Evolutionary conservation across 2,329 filamentous ascomycete species (phyloP), one percentile per base, ranked within the genome.

Genomic region (Colletotrichum sp.): DNA sequence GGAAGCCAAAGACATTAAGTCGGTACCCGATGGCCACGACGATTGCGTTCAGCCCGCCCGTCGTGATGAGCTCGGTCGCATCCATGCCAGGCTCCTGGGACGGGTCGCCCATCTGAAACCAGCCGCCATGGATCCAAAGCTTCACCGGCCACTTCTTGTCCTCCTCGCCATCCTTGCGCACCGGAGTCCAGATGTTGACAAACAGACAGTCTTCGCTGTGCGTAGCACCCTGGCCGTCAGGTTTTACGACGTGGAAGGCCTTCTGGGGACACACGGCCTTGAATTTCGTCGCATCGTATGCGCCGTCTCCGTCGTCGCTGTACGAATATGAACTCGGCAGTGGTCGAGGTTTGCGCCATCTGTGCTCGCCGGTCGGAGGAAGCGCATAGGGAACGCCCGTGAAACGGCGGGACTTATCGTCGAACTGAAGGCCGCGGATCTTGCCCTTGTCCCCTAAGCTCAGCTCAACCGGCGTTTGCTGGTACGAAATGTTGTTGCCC

Each of bases 181-280:
- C 82, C 0, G 88, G 88, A 0, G 85, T 85, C 86, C 87, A 90
- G 74, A 89, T 84, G 70, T 90, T 89, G 61, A 87, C 81, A 48
- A 85, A 85, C 55, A 90, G 80, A 64, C 88, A 90, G 78, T 90
- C 88, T 74, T 90, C 88, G 18, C 82, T 82, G 72, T 84, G 85
- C 7, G 71, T 68, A 6, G 81, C 79, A 3, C 77, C 75, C 10
- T 77, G 80, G 3, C 77, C 76, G n/a, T 80, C 78, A 3, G 80
- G 79, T 13, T 82, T 79, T 6, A 78, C 78, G 6, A 82, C 64
- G 6, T 78, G 69, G 34, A 82, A 86, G 16, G 78, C 79, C 32
- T 84, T 80, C 67, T 88, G 86, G 5, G 85, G 84, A 70, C 86
- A 88, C 2, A 87, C 80, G 0, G 83, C 78, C 3, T 81, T 80